Evolutionary conservation across 225 moss, liverwort and hornwort genomes (phyloP), one percentile per base, ranked within the genome.

Genomic region (Lunularia cruciata): DNA sequence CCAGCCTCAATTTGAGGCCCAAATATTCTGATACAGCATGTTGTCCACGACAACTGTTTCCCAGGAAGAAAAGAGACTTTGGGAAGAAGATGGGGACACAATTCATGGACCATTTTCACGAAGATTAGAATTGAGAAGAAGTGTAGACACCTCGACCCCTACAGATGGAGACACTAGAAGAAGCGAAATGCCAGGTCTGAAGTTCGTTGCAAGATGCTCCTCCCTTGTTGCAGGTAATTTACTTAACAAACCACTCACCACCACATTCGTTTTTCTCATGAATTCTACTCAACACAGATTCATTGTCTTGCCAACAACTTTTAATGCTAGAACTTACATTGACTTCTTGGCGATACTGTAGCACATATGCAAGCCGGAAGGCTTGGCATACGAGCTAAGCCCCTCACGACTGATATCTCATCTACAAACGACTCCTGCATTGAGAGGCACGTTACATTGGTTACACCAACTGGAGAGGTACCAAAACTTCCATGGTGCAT

Each of bases 401-500:
- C 35, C 25, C 0, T 47, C 1, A 20, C 47, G 27, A 25, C 10
- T 15, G 22, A 54, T 0, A 48, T 5, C 38, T 11, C 32, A 14
- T 73, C 6, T 1, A 3, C 22, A 48, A 47, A 27, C 6, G 47
- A 27, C 8, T 23, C 31, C 19, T 20, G 1, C 5, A 3, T 0
- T 2, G 64, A 69, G 2, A 56, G 71, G 65, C 31, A 58, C 34
- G 72, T 49, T 0, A 27, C 70, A 5, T 22, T 63, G 34, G 10
- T 80, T 3, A 75, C 80, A 61, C 63, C 75, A 2, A 80, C 68
- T 25, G 80, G 80, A 22, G 76, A 80, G 72, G 80, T 80, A 73
- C 18, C 6, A 6, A 40, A 40, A 40, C n/a, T n/a, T n/a, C n/a
- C n/a, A n/a, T n/a, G n/a, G n/a, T n/a, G n/a, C n/a, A n/a, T n/a